Base-by-base conservation (phyloP, 2,329 filamentous ascomycete genomes). In the Periglandula ipomoeae region DNA sequence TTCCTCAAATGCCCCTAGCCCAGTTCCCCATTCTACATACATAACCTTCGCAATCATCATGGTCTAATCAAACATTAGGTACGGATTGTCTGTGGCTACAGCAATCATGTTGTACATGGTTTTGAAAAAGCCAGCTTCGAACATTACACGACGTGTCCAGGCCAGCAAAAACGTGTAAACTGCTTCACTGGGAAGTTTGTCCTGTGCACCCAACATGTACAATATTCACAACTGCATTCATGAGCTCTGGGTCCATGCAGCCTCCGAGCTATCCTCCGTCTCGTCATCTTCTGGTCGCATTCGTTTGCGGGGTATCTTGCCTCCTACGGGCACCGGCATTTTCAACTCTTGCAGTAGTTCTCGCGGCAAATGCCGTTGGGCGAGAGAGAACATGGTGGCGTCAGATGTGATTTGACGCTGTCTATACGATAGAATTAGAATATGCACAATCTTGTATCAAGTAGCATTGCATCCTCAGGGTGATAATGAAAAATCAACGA, bases 21-120 rank as follows among this genome's bases (percentile, higher is more conserved):
- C 37, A 22, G 6, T 22, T 13, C 19, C n/a, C 37, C 6, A 10
- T 17, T 39, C 10, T 32, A 5, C 30, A 15, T n/a, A 39, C 17
- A 39, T 19, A 13, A 17, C 2, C 30, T 24, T 24, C 42, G 13
- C 24, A 11, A n/a, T 22, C 24, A 40, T 35, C 34, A 42, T 49
- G 11, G 24, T n/a, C 38, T 47, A 53, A 23, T 41, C 27, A 30
- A 37, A 23, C 7, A 7, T 32, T 56, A 95, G 89, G 89, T 96
- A 94, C 63, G 87, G 86, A 53, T 77, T 95, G 54, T 85, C 82
- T 50, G 67, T 85, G 37, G 90, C 90, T 50, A 98, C 93, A 35
- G 82, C 88, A 11, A 79, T 98, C 62, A 98, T 98, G 93, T 74
- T 98, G 62, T 95, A 85, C 78, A 90, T 97, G 87, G 82, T 98